Evolutionary conservation across 1,284 basidiomycete species (phyloP), one percentile per base, ranked within the genome.

Genomic region (Malassezia furfur): DNA sequence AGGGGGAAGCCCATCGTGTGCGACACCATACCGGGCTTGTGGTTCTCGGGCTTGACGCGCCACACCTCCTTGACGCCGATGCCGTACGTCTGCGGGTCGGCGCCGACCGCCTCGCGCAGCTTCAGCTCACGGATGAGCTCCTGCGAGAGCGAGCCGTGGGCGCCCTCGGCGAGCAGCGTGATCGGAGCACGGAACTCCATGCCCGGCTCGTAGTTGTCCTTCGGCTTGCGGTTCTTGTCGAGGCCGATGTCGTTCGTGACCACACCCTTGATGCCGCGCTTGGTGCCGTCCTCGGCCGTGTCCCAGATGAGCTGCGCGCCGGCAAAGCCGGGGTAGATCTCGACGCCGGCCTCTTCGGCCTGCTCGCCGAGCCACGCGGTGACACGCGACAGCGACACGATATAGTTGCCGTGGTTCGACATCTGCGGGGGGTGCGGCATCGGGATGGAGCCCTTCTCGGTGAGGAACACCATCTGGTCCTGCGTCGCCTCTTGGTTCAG

Each of bases 51-150:
- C 60, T 84, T 84, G 15, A 98, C 85, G 48, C 87, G 83, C 94
- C 93, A 98, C 4, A 98, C 91, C 77, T 98, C 93, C 79, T 99
- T 98, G 66, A 98, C 79, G 9, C 94, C 93, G 55, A 98, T 84
- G 0, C 88, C 93, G 71, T 96, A 98, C 1, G 93, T 98, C 78
- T 98, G 94, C 2, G 87, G 86, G 75, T 96, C 87, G 14, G 77
- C 78, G 35, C 84, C 81, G 8, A 71, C 72, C 2, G 57, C 58
- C 45, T 87, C 83, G 22, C 90, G 80, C 32, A 96, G 79, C 51
- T 84, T 80, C 76, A 93, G 91, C 70, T 84, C 82, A 48, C 80
- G 80, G 61, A 91, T 84, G 10, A 85, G 82, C 63, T 85, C 81
- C 77, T 96, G 93, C 12, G 87, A 85, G 30, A 98, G 80, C 4